Percentiles rank a stretch among this genome's conserved stretches.
Conservation (phyloP, 2,329 filamentous ascomycete genomes). For the Macrophomina phaseolina region DNA sequence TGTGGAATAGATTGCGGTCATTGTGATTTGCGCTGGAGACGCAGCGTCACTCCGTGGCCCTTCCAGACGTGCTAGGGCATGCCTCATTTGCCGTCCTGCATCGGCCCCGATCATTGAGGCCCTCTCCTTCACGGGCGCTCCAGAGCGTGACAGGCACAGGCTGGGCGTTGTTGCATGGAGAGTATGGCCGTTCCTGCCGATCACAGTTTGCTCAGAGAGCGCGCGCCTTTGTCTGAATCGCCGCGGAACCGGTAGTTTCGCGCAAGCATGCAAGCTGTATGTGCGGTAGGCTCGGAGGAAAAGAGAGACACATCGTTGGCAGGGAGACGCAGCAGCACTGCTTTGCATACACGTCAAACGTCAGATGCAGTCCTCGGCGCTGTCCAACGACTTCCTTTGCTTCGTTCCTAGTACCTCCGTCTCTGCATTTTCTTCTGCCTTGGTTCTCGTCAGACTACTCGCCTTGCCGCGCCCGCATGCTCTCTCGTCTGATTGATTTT, state of each 20-base stretch:
- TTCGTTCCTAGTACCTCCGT: constrained; percentile 16
- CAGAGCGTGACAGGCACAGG: not conserved
- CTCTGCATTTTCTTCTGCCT: constrained; percentile 24
- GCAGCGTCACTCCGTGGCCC: not conserved
- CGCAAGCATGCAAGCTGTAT: no score
- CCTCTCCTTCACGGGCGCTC: not conserved
- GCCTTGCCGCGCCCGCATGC: not conserved
- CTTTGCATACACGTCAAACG: constrained; percentile 24
- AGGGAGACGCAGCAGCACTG: not conserved
- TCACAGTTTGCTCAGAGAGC: not conserved
- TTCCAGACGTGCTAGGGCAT: not conserved
- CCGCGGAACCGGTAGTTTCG: not conserved
- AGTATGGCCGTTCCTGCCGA: constrained; percentile 4
- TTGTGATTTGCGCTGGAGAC: not conserved
- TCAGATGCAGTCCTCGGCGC: constrained; percentile 4
- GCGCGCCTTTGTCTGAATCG: not conserved
- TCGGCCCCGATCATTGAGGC: not conserved
- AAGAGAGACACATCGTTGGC: not conserved
- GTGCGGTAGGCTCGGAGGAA: constrained; percentile 4
- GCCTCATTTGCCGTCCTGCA: constrained; percentile 2
- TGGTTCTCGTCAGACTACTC: constrained; percentile 13
- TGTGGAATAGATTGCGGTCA: constrained; percentile 16
- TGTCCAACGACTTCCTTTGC: not conserved
- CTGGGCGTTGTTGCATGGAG: constrained; percentile 4
- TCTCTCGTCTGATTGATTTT: not conserved